Percentiles rank a stretch among this genome's conserved stretches.
Evolutionary conservation across 176 grass and related monocot genomes (phyloP).

Genomic region (Musa itinerans): DNA sequence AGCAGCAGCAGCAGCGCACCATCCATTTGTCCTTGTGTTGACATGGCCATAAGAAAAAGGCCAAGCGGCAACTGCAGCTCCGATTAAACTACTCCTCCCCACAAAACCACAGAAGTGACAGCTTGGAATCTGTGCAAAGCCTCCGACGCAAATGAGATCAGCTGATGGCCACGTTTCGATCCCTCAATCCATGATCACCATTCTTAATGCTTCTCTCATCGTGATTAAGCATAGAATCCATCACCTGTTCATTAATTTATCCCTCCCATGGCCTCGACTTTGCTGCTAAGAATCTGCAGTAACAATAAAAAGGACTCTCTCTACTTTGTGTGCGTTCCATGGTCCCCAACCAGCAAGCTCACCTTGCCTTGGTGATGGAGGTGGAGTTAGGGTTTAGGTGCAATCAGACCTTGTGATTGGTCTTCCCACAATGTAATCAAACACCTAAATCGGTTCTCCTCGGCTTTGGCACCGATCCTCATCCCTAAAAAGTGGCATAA

Average conservation of each 20-base stretch:
- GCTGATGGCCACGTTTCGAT: neutral
- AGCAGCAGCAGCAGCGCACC: neutral
- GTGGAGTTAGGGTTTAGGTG: neutral
- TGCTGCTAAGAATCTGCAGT: neutral
- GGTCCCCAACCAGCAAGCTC: neutral
- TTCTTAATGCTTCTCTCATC: neutral
- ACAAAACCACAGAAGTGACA: neutral
- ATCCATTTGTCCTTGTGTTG: neutral
- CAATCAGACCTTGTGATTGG: neutral
- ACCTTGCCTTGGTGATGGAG: neutral
- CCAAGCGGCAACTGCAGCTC: neutral
- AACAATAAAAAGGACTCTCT: neutral
- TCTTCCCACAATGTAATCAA: neutral
- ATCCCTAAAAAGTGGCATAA: slow-evolving; percentile 15
- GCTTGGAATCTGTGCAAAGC: slow-evolving; percentile 3
- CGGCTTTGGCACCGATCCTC: neutral
- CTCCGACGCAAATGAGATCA: neutral
- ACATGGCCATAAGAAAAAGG: neutral
- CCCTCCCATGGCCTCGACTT: neutral
- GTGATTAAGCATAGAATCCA: neutral
- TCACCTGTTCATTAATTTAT: neutral
- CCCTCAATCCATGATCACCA: neutral
- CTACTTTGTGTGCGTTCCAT: slow-evolving; percentile 1
- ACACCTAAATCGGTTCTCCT: neutral
- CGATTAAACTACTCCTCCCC: neutral